Evolutionary conservation across 2,329 filamentous ascomycete species (phyloP).

Genomic region (Ploettnerulaceae sp.): DNA sequence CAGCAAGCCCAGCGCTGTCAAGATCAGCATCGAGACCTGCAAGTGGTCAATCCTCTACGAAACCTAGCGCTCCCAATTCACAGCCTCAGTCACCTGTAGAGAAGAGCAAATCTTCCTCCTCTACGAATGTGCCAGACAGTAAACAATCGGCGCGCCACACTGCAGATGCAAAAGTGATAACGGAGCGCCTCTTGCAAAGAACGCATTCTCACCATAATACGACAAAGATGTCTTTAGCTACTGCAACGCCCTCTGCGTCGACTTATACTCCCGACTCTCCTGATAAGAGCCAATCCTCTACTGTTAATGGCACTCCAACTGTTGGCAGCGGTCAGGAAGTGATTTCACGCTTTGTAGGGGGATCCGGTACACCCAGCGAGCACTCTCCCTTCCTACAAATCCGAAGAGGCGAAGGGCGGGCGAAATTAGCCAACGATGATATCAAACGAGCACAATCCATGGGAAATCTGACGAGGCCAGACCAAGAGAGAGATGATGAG

Average conservation of each 20-base stretch:
- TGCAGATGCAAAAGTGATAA: conserved; percentile 59
- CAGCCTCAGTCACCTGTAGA: conserved; percentile 19
- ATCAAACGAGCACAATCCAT: conserved; percentile 31
- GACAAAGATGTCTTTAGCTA: conserved; percentile 55
- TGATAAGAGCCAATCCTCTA: conserved; percentile 22
- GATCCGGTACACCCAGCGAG: conserved; percentile 46
- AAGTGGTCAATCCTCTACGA: conserved; percentile 45
- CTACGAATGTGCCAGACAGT: conserved; percentile 23
- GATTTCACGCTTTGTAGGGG: conserved; percentile 56
- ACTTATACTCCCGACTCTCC: conserved; percentile 35
- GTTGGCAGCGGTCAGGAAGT: conserved; percentile 38
- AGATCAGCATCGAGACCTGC: conserved; percentile 37
- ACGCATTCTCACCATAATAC: conserved; percentile 57
- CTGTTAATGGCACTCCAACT: conserved; percentile 17
- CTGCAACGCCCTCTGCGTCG: conserved; percentile 38
- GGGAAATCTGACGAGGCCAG: conserved; percentile 26
- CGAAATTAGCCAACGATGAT: conserved; percentile 20
- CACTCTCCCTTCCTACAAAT: conserved; percentile 47
- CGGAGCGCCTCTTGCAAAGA: conserved; percentile 61
- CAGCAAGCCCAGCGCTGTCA: conserved; percentile 55
- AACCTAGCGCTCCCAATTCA: conserved; percentile 35
- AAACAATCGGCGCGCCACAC: conserved; percentile 39
- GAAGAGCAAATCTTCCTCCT: neutral
- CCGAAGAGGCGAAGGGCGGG: conserved; percentile 21
- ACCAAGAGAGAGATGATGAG: conserved; percentile 36